A percentile compares a stretch with the other conserved stretches of the same genome.
phyloP scores from a whole-genome alignment of 2,329 filamentous ascomycete species.

The Alternaria ethzedia region DNA sequence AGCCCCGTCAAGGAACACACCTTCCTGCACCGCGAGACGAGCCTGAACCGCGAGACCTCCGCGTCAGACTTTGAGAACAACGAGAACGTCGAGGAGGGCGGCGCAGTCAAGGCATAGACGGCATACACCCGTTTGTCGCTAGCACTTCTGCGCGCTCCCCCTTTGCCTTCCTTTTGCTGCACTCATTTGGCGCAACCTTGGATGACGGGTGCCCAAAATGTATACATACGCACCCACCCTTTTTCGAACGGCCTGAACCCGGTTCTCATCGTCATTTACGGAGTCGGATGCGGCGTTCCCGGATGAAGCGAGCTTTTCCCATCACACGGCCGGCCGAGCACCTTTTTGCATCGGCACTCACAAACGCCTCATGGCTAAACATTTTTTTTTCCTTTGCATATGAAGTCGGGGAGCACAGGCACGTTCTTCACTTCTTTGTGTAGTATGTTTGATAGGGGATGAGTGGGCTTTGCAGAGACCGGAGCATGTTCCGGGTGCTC shows the following conservation, averaged over 20 bases:
- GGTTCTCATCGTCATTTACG: constrained; percentile 11
- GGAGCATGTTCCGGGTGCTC: constrained; percentile 1
- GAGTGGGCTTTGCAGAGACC: neutral
- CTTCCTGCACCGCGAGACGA: constrained; percentile 84
- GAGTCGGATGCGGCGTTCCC: constrained; percentile 25
- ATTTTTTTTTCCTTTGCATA: constrained; percentile 1
- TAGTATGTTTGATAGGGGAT: constrained; percentile 16
- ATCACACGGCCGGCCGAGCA: neutral
- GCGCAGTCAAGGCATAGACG: constrained; percentile 27
- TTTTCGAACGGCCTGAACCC: constrained; percentile 17
- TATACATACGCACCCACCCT: constrained; percentile 14
- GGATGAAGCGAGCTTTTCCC: constrained; percentile 4
- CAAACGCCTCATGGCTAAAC: constrained; percentile 6
- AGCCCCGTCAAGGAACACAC: constrained; percentile 92
- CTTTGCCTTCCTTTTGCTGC: neutral
- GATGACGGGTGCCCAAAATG: constrained; percentile 23
- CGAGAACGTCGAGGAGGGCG: constrained; percentile 18
- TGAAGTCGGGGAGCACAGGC: neutral
- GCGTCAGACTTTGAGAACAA: constrained; percentile 64
- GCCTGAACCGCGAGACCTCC: constrained; percentile 76
- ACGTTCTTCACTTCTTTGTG: constrained; percentile 26
- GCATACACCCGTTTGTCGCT: neutral
- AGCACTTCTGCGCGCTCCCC: constrained; percentile 2
- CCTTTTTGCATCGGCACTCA: constrained; percentile 1
- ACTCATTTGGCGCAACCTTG: constrained; percentile 10